These are phyloP conservation scores for Leptoxyphium fumago DNA, from an alignment of 2,329 filamentous ascomycete species.

Conservation along the genomic window DNA sequence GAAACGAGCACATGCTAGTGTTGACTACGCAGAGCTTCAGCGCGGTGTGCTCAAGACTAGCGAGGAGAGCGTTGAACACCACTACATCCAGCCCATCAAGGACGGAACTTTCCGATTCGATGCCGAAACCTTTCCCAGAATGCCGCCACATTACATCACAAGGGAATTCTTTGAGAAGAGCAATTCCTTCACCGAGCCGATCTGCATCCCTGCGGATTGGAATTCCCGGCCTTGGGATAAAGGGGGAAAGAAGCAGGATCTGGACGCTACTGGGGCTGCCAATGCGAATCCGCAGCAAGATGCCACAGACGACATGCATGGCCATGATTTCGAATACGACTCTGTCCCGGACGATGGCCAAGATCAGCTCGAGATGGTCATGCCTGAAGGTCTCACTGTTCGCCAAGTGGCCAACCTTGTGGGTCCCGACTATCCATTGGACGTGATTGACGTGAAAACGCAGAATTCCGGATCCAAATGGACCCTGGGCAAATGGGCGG, in stretches of 20 bases:
- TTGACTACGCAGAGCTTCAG: slow-evolving; percentile 54
- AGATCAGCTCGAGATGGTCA: slow-evolving; percentile 53
- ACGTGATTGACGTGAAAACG: slow-evolving; percentile 56
- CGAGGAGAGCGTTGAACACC: slow-evolving; percentile 49
- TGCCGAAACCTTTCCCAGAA: slow-evolving; percentile 47
- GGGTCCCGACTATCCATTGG: slow-evolving; percentile 45
- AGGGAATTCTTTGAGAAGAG: slow-evolving; percentile 49
- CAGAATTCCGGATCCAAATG: slow-evolving; percentile 51
- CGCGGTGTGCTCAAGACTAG: slow-evolving; percentile 51
- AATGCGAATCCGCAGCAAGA: slow-evolving; percentile 15
- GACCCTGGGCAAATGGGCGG: slow-evolving; percentile 52
- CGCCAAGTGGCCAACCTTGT: slow-evolving; percentile 49
- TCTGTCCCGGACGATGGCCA: slow-evolving; percentile 44
- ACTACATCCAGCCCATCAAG: slow-evolving; percentile 53
- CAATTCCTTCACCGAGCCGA: slow-evolving; percentile 50
- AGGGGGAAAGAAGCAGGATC: slow-evolving; percentile 2
- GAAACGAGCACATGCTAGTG: slow-evolving; percentile 46
- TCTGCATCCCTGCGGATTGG: slow-evolving; percentile 47
- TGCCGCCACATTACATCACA: slow-evolving; percentile 48
- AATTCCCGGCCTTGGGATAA: slow-evolving; percentile 38
- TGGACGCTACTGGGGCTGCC: slow-evolving; percentile 3
- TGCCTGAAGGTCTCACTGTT: slow-evolving; percentile 49
- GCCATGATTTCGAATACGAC: slow-evolving; percentile 33
- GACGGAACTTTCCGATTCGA: slow-evolving; percentile 47
- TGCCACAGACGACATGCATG: slow-evolving; percentile 10